Evolutionary conservation across 139 green algal species (phyloP).

Genomic region (Coelastrella sp.): DNA sequence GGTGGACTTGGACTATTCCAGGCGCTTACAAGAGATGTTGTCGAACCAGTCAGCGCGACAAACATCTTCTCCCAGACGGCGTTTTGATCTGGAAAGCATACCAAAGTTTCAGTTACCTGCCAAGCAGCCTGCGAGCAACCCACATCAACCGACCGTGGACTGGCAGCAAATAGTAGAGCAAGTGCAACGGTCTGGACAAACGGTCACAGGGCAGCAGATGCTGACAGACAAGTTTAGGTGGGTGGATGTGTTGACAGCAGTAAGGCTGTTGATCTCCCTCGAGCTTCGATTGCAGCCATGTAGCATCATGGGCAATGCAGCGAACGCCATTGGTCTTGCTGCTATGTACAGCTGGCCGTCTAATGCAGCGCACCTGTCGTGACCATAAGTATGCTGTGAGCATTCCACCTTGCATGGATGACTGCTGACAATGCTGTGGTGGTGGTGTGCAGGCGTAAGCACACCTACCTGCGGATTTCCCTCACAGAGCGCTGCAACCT

Average conservation of each 20-base stretch:
- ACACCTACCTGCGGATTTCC: conserved; percentile 98
- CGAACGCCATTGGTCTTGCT: no score
- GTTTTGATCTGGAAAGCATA: conserved; percentile 39
- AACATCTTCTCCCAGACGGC: neutral
- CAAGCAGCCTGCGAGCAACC: neutral
- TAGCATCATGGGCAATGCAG: no score
- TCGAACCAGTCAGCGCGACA: neutral
- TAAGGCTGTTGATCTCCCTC: no score
- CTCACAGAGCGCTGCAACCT: conserved; percentile 99
- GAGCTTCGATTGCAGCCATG: no score
- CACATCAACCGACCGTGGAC: conserved; percentile 46
- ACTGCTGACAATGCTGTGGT: neutral
- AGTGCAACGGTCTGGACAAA: neutral
- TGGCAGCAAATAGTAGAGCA: conserved; percentile 67
- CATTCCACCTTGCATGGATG: neutral
- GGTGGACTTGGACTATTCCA: conserved; percentile 23
- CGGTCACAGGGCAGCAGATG: conserved; percentile 52
- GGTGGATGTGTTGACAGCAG: neutral
- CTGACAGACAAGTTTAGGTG: conserved; percentile 78
- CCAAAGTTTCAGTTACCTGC: conserved; percentile 39
- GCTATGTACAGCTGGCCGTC: no score
- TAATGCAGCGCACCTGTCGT: no score
- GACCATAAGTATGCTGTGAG: no score
- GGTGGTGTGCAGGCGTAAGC: conserved; percentile 71
- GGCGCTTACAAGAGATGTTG: conserved; percentile 37